These are phyloP conservation scores for Leishmania amazonensis DNA, from an alignment of 208 protist genomes.

Conservation along the genomic window DNA sequence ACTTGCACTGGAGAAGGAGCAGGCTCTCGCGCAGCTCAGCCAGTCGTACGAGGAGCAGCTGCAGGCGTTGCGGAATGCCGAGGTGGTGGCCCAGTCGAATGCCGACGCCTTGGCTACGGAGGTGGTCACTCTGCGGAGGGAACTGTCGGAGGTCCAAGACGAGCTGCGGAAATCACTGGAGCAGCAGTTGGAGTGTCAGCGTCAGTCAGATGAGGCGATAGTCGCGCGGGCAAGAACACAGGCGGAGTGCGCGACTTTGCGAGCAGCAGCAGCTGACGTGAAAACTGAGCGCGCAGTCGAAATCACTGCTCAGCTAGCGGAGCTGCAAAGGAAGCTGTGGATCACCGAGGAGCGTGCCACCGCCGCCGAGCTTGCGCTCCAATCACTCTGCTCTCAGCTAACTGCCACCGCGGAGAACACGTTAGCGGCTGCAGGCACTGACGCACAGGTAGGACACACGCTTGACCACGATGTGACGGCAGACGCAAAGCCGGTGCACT, in stretches of 20 bases:
- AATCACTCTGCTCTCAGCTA: conserved; percentile 18
- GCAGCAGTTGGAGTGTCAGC: conserved; percentile 3
- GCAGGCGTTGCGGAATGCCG: conserved; percentile 6
- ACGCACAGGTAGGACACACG: not conserved
- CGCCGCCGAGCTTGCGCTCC: conserved; percentile 23
- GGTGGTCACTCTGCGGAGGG: not conserved
- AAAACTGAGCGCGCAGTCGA: not conserved
- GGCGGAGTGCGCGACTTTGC: not conserved
- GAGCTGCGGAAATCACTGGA: conserved; percentile 16
- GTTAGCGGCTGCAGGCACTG: not conserved
- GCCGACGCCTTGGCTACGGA: not conserved
- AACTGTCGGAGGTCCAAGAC: conserved; percentile 11
- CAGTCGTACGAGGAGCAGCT: conserved; percentile 7
- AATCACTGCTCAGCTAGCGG: not conserved
- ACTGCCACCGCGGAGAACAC: not conserved
- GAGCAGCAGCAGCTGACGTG: not conserved
- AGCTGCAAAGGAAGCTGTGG: conserved; percentile 11
- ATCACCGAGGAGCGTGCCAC: conserved; percentile 19
- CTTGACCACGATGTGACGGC: not conserved
- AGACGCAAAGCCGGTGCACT: not conserved
- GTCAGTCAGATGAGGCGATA: not conserved
- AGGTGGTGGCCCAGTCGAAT: not conserved
- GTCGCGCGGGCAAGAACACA: not conserved
- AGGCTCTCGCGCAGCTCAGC: conserved; percentile 1
- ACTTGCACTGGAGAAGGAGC: conserved; percentile 11